A percentile compares a stretch with the other conserved stretches of the same genome.
These are phyloP conservation scores for Colletotrichum sp. DNA, from an alignment of 2,329 filamentous ascomycete genomes.

Conservation along the genomic window DNA sequence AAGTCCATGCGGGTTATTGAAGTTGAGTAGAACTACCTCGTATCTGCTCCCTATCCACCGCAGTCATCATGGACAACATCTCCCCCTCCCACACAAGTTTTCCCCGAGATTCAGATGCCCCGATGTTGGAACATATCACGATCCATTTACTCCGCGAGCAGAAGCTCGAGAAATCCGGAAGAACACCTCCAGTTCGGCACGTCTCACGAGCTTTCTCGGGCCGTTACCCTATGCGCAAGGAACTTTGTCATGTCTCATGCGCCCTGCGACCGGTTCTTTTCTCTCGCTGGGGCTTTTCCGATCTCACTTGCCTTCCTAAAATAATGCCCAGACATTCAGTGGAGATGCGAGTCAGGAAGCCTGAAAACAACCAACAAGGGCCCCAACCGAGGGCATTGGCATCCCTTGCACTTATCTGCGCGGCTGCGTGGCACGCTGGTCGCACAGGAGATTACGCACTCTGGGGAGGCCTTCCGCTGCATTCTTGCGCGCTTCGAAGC, in stretches of 20 bases:
- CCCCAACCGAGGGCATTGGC: neutral
- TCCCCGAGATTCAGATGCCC: neutral
- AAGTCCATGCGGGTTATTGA: neutral
- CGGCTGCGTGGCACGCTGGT: neutral
- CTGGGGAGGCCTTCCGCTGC: neutral
- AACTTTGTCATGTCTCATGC: neutral
- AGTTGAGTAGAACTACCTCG: neutral
- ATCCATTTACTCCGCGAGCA: neutral
- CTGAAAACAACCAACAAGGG: neutral
- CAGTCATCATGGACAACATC: neutral
- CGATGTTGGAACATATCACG: neutral
- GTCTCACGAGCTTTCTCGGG: neutral
- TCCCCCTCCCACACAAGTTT: neutral
- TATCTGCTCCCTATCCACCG: accelerated
- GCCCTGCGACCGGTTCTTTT: neutral
- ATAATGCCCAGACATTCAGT: neutral
- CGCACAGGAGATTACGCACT: neutral
- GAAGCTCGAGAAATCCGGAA: neutral
- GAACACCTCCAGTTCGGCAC: neutral
- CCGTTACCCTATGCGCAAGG: neutral
- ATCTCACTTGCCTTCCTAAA: neutral
- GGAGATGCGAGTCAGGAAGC: conserved; percentile 1
- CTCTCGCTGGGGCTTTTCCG: neutral
- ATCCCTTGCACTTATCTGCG: neutral
- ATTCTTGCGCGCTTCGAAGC: neutral